Conservation (phyloP, 225 moss, liverwort and hornwort species). For the Marchantia polymorpha region DNA sequence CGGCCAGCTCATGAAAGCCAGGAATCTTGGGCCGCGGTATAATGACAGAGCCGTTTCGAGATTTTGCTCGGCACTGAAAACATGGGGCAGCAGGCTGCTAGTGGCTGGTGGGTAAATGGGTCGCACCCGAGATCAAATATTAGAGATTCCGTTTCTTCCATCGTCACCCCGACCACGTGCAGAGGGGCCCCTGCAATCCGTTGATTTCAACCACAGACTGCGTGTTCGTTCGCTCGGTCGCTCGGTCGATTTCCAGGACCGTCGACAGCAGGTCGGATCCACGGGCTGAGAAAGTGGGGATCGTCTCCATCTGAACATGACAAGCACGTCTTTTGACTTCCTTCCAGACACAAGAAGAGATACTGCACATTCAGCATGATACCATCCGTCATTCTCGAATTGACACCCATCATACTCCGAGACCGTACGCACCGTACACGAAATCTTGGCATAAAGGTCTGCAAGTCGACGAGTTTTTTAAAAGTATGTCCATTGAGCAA, state of each 20-base stretch:
- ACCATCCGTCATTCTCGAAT: slow-evolving; percentile 6
- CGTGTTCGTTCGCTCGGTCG: neutral
- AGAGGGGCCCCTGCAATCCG: no score
- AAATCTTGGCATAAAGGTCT: slow-evolving; percentile 13
- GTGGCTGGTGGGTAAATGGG: neutral
- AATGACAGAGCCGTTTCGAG: neutral
- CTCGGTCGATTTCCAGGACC: neutral
- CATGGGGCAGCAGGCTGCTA: neutral
- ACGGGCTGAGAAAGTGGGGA: neutral
- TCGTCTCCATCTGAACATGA: neutral
- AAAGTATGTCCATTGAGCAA: neutral
- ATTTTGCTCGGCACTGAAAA: neutral
- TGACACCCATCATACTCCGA: neutral
- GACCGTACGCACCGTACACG: slow-evolving; percentile 10
- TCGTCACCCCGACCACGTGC: neutral
- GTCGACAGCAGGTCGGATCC: neutral
- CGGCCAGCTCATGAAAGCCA: no score
- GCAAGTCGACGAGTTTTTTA: neutral
- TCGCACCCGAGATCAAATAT: neutral
- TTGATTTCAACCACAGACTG: neutral
- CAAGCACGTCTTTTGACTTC: neutral
- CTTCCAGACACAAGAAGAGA: neutral
- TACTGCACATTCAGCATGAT: neutral
- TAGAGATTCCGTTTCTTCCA: neutral
- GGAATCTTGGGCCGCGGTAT: no score